Evolutionary conservation across 257 asterid genomes (phyloP).

Genomic region (Lantana camara): DNA sequence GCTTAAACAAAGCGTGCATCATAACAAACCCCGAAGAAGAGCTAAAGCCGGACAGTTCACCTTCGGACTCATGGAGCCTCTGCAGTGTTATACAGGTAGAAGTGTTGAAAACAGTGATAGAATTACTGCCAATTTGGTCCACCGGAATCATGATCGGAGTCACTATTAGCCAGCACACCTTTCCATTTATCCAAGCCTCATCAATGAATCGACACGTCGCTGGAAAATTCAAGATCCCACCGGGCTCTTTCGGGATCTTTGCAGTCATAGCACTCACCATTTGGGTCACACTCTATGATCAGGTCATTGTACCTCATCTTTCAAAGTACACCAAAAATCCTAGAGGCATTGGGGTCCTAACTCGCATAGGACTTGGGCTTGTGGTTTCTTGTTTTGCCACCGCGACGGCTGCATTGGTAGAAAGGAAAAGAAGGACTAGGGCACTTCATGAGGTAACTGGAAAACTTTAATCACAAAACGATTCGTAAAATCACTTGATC

Average conservation of each 20-base stretch:
- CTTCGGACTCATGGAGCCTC: constrained; percentile 50
- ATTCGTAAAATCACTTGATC: too few relatives aligned
- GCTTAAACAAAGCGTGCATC: constrained; percentile 56
- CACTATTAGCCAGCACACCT: constrained; percentile 54
- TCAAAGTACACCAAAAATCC: constrained; percentile 49
- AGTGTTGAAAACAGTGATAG: constrained; percentile 57
- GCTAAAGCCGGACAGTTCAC: constrained; percentile 45
- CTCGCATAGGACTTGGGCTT: constrained; percentile 63
- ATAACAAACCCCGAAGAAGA: constrained; percentile 43
- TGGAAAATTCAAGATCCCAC: constrained; percentile 56
- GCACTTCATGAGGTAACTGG: constrained; percentile 51
- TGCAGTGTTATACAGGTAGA: constrained; percentile 72
- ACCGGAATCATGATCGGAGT: constrained; percentile 60
- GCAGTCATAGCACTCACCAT: constrained; percentile 44
- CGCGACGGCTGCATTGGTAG: constrained; percentile 53
- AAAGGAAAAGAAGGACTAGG: constrained; percentile 45
- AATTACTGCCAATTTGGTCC: constrained; percentile 76
- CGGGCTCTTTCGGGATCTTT: constrained; percentile 51
- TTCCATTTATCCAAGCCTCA: constrained; percentile 64
- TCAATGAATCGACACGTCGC: constrained; percentile 50
- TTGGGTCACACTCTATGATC: constrained; percentile 63
- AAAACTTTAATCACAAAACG: too few relatives aligned
- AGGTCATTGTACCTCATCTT: constrained; percentile 49
- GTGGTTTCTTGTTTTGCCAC: constrained; percentile 53
- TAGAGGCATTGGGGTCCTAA: constrained; percentile 47